A percentile compares a stretch with the other conserved stretches of the same genome.
phyloP scores from a whole-genome alignment of 78 protist species.

The Dictyostelium brefeldianum region DNA sequence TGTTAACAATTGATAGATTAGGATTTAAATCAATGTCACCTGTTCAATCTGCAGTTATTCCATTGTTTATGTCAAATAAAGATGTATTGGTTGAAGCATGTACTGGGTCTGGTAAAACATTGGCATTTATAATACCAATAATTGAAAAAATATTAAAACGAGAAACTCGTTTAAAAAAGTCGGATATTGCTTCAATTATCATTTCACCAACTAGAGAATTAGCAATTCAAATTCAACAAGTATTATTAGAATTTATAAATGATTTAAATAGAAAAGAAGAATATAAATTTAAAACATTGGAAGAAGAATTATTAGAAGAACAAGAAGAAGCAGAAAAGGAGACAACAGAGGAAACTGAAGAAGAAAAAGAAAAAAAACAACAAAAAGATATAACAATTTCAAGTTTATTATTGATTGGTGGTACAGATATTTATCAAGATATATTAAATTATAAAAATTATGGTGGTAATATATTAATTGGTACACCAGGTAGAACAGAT shows the following conservation, averaged over 20 bases:
- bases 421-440: conserved; percentile 61
- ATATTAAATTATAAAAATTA: conserved; percentile 30
- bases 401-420: conserved; percentile 60
- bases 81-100: conserved; percentile 91
- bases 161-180: conserved; percentile 17
- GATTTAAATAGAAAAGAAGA: conserved; percentile 13
- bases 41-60: conserved; percentile 86
- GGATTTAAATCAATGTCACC: conserved; percentile 85
- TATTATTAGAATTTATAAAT: conserved; percentile 32
- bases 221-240: conserved; percentile 76
- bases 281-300: not conserved
- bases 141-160: conserved; percentile 84
- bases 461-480: conserved; percentile 88
- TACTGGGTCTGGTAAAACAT: conserved; percentile 96
- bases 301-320: not conserved
- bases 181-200: conserved; percentile 61
- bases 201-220: conserved; percentile 85
- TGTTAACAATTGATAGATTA: conserved; percentile 43
- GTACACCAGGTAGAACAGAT: conserved; percentile 94
- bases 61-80: conserved; percentile 86
- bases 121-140: conserved; percentile 95
- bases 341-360: not conserved
- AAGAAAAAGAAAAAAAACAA: not conserved
- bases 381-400: conserved; percentile 12
- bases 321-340: not conserved